phyloP scores from a whole-genome alignment of 192 early-diverging fungal species.

The Gryganskiella cystojenkinii region DNA sequence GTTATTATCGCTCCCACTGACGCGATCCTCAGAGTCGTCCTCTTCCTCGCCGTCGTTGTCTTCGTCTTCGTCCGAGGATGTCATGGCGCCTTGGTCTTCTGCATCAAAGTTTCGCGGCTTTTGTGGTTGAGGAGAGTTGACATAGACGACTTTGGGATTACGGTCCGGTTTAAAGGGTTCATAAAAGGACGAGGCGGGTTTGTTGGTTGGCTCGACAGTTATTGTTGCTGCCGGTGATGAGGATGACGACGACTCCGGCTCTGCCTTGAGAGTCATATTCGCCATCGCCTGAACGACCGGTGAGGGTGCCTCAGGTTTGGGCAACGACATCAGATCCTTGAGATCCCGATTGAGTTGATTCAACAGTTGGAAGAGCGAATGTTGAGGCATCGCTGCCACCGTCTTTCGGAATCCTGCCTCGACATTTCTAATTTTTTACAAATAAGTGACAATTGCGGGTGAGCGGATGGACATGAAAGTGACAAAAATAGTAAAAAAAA shows the following conservation, averaged over 20 bases:
- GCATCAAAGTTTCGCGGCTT: conserved; percentile 30
- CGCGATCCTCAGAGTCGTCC: conserved; percentile 23
- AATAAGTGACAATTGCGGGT: not conserved
- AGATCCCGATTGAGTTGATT: conserved; percentile 47
- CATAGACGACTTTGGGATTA: conserved; percentile 22
- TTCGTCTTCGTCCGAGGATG: conserved; percentile 29
- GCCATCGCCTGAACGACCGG: not conserved
- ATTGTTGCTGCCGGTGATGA: not conserved
- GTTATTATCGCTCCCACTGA: conserved; percentile 15
- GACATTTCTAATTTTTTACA: conserved; percentile 21
- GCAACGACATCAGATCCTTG: conserved; percentile 33
- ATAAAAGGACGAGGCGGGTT: not conserved
- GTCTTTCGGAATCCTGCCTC: conserved; percentile 43
- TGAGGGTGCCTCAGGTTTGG: not conserved
- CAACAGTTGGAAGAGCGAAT: conserved; percentile 42
- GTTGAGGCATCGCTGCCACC: conserved; percentile 22
- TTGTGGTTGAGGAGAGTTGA: conserved; percentile 7
- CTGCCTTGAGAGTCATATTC: not conserved
- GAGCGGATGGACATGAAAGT: not conserved
- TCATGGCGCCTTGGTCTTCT: conserved; percentile 48
- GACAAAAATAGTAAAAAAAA: not conserved
- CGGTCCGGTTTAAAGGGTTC: not conserved
- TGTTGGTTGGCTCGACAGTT: not conserved
- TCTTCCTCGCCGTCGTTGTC: conserved; percentile 36
- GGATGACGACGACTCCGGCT: not conserved